phyloP scores from a whole-genome alignment of 257 asterid genomes.

The Solanum peruvianum region DNA sequence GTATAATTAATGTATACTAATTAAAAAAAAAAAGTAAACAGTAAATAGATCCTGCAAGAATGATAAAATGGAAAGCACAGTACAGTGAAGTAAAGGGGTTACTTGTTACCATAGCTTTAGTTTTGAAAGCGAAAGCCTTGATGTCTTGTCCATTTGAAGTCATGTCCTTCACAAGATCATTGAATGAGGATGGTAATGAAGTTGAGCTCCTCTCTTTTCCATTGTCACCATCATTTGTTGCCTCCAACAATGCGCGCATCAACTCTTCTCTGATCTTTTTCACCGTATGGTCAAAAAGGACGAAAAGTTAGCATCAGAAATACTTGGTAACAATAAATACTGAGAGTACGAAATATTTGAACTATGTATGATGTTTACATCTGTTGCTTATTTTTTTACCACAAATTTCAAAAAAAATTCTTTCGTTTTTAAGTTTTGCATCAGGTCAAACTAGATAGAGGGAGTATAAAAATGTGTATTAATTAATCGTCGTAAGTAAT shows the following conservation, averaged over 20 bases:
- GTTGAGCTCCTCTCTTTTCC: slow-evolving; percentile 25
- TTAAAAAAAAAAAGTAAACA: neutral
- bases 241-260: slow-evolving; percentile 64
- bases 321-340: neutral
- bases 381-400: neutral
- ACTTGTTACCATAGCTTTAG: slow-evolving; percentile 57
- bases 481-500: neutral
- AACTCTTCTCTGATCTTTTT: slow-evolving; percentile 93
- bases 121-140: slow-evolving; percentile 62
- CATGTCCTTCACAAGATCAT: slow-evolving; percentile 70
- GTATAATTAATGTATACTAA: neutral
- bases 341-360: neutral
- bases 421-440: no score
- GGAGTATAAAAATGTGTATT: neutral
- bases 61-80: neutral
- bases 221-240: slow-evolving; percentile 20
- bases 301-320: neutral
- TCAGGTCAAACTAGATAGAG: no score
- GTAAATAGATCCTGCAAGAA: neutral
- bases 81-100: neutral
- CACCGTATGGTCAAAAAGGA: slow-evolving; percentile 7
- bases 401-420: neutral
- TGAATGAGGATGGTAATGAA: slow-evolving; percentile 37
- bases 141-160: slow-evolving; percentile 57
- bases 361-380: neutral